phyloP scores from a whole-genome alignment of 2,329 filamentous ascomycete genomes.

The Botrytis galanthina region DNA sequence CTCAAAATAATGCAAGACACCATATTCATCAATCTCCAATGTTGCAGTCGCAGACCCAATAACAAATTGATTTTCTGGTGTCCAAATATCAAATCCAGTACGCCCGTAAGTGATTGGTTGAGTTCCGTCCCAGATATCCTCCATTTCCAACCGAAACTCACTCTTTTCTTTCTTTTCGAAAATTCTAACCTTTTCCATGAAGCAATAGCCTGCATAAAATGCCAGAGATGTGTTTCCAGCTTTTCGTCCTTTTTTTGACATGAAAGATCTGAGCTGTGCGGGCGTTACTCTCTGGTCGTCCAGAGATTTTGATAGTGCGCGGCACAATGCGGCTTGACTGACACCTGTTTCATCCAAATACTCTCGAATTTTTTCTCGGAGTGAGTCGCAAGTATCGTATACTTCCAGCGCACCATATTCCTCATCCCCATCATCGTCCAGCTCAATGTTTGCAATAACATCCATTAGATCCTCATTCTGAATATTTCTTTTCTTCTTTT shows the following conservation, averaged over 20 bases:
- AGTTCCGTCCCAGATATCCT: conserved; percentile 34
- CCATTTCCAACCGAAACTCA: conserved; percentile 52
- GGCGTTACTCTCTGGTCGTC: conserved; percentile 42
- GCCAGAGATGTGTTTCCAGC: conserved; percentile 48
- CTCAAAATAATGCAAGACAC: background rate
- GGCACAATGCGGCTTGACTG: conserved; percentile 52
- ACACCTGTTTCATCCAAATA: conserved; percentile 47
- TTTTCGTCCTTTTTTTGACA: conserved; percentile 47
- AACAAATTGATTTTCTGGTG: too few species aligned
- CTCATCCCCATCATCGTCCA: conserved; percentile 53
- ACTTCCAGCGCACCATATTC: conserved; percentile 46
- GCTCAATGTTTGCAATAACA: conserved; percentile 44
- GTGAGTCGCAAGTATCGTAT: conserved; percentile 56
- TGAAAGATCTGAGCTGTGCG: conserved; percentile 50
- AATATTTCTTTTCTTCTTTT: background rate
- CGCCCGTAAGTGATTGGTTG: background rate
- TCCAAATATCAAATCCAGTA: background rate
- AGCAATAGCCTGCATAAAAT: conserved; percentile 56
- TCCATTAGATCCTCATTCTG: background rate
- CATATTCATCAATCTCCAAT: background rate
- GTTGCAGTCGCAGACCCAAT: background rate
- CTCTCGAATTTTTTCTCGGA: conserved; percentile 55
- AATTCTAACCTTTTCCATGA: conserved; percentile 57
- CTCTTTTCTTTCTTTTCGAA: conserved; percentile 51
- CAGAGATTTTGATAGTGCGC: conserved; percentile 47